Evolutionary conservation across 78 protist species (phyloP).

Genomic region (Dictyostelium purpureum): DNA sequence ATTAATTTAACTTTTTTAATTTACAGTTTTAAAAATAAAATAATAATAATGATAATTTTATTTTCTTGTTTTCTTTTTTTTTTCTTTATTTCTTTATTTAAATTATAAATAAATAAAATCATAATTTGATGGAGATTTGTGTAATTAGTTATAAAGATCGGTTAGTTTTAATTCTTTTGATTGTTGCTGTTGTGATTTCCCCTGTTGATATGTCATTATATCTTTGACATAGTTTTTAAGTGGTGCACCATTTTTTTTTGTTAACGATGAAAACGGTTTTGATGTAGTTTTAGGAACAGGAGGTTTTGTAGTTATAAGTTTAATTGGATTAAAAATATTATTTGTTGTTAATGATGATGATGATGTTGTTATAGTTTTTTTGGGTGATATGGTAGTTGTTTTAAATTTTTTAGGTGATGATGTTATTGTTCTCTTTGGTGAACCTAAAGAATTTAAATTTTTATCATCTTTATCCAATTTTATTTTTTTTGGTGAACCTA

Average conservation of each 20-base stretch:
- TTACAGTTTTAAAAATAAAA: neutral
- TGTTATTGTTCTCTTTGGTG: neutral
- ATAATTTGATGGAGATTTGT: too few relatives aligned
- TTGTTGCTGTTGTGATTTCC: neutral
- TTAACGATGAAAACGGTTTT: neutral
- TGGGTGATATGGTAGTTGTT: neutral
- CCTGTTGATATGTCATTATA: neutral
- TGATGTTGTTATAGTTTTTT: neutral
- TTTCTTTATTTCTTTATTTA: neutral
- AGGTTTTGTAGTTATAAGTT: neutral
- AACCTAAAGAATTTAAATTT: slow-evolving; percentile 1
- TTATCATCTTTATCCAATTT: neutral
- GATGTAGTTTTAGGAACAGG: neutral
- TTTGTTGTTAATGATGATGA: neutral
- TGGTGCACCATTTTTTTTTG: neutral
- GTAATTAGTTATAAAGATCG: neutral
- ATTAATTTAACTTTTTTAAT: too few relatives aligned
- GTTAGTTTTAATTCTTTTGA: neutral
- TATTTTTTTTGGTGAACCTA: neutral
- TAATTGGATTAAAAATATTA: neutral
- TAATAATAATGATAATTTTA: neutral
- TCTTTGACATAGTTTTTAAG: neutral
- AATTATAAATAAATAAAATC: too few relatives aligned
- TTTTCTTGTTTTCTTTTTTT: neutral
- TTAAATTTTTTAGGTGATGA: neutral